phyloP scores from a whole-genome alignment of 345 rosid species.

The Excoecaria cochinchinensis region DNA sequence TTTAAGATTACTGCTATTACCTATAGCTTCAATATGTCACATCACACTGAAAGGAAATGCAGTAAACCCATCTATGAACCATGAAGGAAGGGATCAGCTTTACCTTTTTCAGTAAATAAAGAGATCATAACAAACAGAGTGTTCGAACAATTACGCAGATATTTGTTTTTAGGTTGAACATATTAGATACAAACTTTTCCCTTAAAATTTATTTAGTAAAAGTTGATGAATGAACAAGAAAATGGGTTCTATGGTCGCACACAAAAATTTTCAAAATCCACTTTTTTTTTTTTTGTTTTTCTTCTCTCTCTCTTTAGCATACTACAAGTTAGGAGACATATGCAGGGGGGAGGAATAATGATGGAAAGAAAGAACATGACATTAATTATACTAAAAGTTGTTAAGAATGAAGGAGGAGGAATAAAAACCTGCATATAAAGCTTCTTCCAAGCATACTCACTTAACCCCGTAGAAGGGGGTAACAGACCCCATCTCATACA shows the following conservation, averaged over 20 bases:
- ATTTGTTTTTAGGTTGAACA: background rate
- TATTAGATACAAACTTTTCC: background rate
- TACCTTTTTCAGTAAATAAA: background rate
- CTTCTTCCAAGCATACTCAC: conserved; percentile 88
- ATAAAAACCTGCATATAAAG: conserved; percentile 73
- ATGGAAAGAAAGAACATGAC: background rate
- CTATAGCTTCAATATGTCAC: conserved; percentile 8
- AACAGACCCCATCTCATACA: conserved; percentile 80
- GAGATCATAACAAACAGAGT: background rate
- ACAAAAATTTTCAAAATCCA: no score
- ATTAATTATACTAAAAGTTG: conserved; percentile 4
- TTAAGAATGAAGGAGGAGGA: background rate
- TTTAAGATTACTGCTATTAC: background rate
- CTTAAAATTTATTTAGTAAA: background rate
- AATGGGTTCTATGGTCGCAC: background rate
- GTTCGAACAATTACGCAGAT: background rate
- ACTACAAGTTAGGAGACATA: background rate
- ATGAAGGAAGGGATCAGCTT: no score
- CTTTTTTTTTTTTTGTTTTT: no score
- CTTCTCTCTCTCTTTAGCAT: background rate
- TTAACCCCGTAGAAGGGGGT: conserved; percentile 55
- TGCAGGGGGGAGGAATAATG: background rate
- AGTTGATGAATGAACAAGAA: background rate
- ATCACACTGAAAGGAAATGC: background rate
- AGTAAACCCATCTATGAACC: background rate